Percentiles rank a stretch among this genome's conserved stretches.
phyloP scores from a whole-genome alignment of 495 filamentous ascomycete species.

The Hypoxylon trugodes region DNA sequence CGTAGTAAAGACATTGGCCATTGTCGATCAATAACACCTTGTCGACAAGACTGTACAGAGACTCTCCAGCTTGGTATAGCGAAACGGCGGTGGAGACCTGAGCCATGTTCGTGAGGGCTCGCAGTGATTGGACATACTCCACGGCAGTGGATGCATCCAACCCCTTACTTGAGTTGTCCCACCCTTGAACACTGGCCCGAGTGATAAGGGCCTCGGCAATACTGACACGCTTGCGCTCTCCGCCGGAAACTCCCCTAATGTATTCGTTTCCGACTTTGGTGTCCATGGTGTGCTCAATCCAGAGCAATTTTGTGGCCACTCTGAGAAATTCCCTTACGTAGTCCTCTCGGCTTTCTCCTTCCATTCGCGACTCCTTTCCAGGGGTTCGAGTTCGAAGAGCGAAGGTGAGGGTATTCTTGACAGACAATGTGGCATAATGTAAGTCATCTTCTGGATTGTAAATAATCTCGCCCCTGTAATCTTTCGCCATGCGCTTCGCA shows the following conservation, averaged over 20 bases:
- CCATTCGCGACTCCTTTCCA: conserved; percentile 65
- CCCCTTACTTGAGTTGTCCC: conserved; percentile 62
- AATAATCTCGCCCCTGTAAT: conserved; percentile 57
- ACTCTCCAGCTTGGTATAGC: conserved; percentile 76
- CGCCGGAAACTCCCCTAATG: conserved; percentile 74
- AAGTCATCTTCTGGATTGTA: conserved; percentile 80
- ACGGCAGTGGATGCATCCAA: conserved; percentile 59
- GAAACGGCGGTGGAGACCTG: conserved; percentile 67
- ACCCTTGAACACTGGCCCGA: conserved; percentile 52
- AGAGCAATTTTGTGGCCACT: conserved; percentile 78
- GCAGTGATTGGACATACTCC: conserved; percentile 56
- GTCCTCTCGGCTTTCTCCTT: conserved; percentile 65
- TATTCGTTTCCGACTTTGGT: conserved; percentile 88
- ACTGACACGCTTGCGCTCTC: conserved; percentile 65
- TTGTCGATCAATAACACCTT: conserved; percentile 72
- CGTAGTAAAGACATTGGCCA: conserved; percentile 75
- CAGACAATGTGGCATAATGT: conserved; percentile 77
- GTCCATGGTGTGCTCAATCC: conserved; percentile 78
- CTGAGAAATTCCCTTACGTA: conserved; percentile 73
- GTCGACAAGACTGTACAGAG: conserved; percentile 70
- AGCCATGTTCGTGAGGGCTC: conserved; percentile 63
- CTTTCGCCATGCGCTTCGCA: conserved; percentile 54
- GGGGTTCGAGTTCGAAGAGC: conserved; percentile 75
- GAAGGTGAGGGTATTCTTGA: conserved; percentile 74
- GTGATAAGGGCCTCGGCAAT: conserved; percentile 61